Evolutionary conservation across 1,284 basidiomycete species (phyloP), one percentile per base, ranked within the genome.

Genomic region (Lentinula novae-zelandiae): DNA sequence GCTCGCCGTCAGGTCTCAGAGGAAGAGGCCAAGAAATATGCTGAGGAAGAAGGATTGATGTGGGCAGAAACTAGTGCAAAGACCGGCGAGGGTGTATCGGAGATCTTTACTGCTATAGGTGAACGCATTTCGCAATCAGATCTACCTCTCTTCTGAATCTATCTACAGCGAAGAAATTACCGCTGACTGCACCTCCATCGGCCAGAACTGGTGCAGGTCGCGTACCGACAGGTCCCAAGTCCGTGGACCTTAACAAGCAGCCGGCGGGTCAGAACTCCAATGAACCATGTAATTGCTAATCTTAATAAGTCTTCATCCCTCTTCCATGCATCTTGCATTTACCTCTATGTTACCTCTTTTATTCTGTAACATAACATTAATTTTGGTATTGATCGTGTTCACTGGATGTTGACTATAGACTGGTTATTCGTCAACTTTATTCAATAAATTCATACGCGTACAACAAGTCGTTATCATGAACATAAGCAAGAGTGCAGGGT

Each of bases 51-150:
- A 76, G 93, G 92, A 34, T 76, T 98, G 60, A 89, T 98, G 84
- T 98, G 96, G 89, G 86, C 88, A 60, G 96, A 98, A 79, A 96
- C 96, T 1, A 96, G 93, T 73, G 96, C 96, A 55, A 98, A 98
- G 85, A 82, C 87, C 38, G 94, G 95, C 46, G 90, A 95, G 63
- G 93, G 93, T 64, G 96, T 98, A 27, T 76, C 87, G 56, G 92
- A 93, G 61, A 87, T 96, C 68, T 98, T 96, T 76, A 89, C 87
- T 60, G 86, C 89, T 33, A 95, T 96, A 66, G 92, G 91, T 92
- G 65, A 62, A 85, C 75, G 12, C 34, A 46, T 59, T 51, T 57
- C 46, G 61, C 31, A 40, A 53, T 63, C 22, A 13, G 46, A 27
- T 60, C 56, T 36, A 51, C 53, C 61, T 54, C 61, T 57, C 60